Percentiles rank a stretch among this genome's conserved stretches.
Conservation (phyloP, 352 stramenopile genomes). For the Phytopythium sindhum region DNA sequence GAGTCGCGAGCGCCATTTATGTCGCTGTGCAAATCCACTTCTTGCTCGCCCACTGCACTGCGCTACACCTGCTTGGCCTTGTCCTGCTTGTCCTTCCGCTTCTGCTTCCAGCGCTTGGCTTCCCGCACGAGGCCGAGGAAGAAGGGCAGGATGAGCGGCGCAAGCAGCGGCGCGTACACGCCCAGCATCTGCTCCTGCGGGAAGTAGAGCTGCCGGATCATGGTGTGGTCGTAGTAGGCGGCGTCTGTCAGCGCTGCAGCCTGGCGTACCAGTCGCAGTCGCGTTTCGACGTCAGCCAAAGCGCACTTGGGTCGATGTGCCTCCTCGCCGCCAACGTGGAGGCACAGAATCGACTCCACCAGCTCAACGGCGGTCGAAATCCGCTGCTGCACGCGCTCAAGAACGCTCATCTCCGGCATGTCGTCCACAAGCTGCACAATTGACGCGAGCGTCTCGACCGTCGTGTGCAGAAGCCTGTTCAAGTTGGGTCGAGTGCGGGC, state of each 20-base stretch:
- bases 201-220: constrained; percentile 74
- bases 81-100: constrained; percentile 21
- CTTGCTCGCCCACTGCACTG: no score
- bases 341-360: constrained; percentile 54
- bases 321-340: background rate
- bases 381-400: constrained; percentile 54
- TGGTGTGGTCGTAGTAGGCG: constrained; percentile 67
- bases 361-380: constrained; percentile 45
- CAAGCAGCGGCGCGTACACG: constrained; percentile 59
- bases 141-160: constrained; percentile 59
- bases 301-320: background rate
- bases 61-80: constrained; percentile 2
- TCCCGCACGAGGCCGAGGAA: constrained; percentile 51
- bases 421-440: constrained; percentile 65
- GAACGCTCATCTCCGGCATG: constrained; percentile 71
- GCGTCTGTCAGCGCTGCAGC: constrained; percentile 45
- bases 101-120: constrained; percentile 43
- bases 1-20: no score
- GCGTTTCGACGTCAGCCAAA: background rate
- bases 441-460: constrained; percentile 67
- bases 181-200: constrained; percentile 66
- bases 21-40: no score
- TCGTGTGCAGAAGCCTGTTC: constrained; percentile 43
- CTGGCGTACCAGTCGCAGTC: constrained; percentile 29
- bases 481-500: background rate